A percentile compares a stretch with the other conserved stretches of the same genome.
Conservation (phyloP, 2,329 filamentous ascomycete genomes). For the Diplocarpon rosae region DNA sequence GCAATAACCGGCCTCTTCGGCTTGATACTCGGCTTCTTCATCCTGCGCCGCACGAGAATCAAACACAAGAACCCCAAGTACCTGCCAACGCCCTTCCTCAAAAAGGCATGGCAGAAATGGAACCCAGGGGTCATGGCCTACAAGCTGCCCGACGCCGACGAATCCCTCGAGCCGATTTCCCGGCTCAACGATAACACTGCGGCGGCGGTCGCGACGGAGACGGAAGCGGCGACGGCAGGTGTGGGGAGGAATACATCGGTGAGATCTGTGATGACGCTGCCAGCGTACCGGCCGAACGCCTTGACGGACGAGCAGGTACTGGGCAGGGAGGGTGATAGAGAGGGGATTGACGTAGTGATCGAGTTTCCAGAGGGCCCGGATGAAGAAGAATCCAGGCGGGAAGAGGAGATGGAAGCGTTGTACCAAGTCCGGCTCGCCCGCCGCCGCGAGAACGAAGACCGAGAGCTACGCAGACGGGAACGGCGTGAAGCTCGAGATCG, state of each 20-base stretch:
- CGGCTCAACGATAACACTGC: constrained; percentile 9
- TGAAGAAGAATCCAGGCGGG: constrained; percentile 64
- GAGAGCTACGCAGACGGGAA: constrained; percentile 61
- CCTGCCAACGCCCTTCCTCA: constrained; percentile 38
- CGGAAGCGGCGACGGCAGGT: constrained; percentile 18
- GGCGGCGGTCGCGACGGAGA: constrained; percentile 3
- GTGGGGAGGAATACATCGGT: constrained; percentile 79
- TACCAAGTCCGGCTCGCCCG: constrained; percentile 81
- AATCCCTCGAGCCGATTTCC: constrained; percentile 31
- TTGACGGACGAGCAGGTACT: constrained; percentile 71
- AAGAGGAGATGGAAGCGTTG: constrained; percentile 84
- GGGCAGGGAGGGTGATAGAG: constrained; percentile 81
- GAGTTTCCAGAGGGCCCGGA: constrained; percentile 74
- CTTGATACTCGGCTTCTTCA: constrained; percentile 13
- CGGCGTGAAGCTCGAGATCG: constrained; percentile 61
- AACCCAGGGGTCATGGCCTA: constrained; percentile 22
- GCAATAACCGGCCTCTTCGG: constrained; percentile 14
- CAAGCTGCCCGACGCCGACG: constrained; percentile 24
- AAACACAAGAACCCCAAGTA: constrained; percentile 37
- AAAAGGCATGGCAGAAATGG: constrained; percentile 41
- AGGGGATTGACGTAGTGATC: constrained; percentile 80
- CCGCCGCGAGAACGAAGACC: constrained; percentile 62
- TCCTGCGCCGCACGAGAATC: constrained; percentile 31
- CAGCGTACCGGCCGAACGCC: constrained; percentile 66
- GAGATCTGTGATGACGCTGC: constrained; percentile 88